Evolutionary conservation across 768 basidiomycete species (phyloP), one percentile per base, ranked within the genome.

Genomic region (Lyophyllum decastes): DNA sequence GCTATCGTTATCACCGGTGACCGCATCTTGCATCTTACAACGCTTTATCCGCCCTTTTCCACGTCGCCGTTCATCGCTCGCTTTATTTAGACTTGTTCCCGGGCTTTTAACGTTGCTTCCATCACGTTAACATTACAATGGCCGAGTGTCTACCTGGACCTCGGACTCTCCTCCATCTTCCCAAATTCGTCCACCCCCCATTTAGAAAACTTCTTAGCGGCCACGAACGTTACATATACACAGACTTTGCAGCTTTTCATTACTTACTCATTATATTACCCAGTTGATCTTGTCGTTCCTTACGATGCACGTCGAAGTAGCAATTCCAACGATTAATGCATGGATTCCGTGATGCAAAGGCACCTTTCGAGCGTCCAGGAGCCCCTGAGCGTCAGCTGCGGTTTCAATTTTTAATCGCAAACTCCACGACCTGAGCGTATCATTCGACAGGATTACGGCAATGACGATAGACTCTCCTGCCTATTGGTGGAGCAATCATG

Each of bases 101-200:
- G 4, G 30, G 30, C 30, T 41, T 12, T 27, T 26, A 41, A 27
- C 51, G 22, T 54, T 25, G 27, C 43, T 55, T 47, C 49, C 49
- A 33, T 26, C 19, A 30, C 16, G 27, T 30, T 44, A 4, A 30
- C 30, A 30, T n/a, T 35, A 17, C 38, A 33, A 22, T 46, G n/a
- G 6, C n/a, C 11, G 35, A 22, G 14, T 25, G 6, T 1, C 21
- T 30, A 40, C 30, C 25, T n/a, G 57, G 52, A 53, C 57, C 57
- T 59, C 59, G 59, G 52, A 62, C 67, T 49, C 35, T 38, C 52
- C 34, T 55, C 19, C 48, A 54, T 47, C 43, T 22, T 22, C 21
- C 22, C 26, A 27, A 27, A 2, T 41, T 10, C 14, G 16, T 12
- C 12, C n/a, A 9, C n/a, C 7, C 41, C 6, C 5, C 4, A 30